Evolutionary conservation across 805 yeast genomes (phyloP), one percentile per base, ranked within the genome.

Genomic region (Saccharomyces jurei): DNA sequence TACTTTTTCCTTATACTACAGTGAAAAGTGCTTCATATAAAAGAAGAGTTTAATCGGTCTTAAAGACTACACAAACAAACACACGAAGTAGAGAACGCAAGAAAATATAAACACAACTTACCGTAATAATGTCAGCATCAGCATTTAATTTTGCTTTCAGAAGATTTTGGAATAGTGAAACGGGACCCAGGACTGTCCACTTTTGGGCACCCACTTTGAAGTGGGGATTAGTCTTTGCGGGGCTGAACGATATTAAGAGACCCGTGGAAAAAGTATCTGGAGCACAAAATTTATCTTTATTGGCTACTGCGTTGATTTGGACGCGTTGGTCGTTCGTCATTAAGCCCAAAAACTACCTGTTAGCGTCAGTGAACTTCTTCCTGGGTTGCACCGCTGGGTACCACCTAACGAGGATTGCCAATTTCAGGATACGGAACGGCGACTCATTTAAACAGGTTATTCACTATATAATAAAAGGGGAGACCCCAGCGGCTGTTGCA

Each of bases 251-350:
- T 71, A 75, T 86, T 58, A 78, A 81, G 59, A 84, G 98, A 74
- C 98, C 99, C 1, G 96, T 89, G 44, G 97, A 92, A 66, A 84
- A 85, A 64, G 78, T 92, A 50, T 84, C 94, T 41, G 97, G 97
- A 55, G 84, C 96, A 26, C 74, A 71, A 53, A 66, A 63, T 29
- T 57, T 67, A 54, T 96, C 98, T 1, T 77, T 92, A 55, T 79
- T 87, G 63, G 90, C 91, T 49, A 92, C 99, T 1, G 99, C 97
- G 53, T 82, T 82, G 52, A 89, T 92, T 64, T 92, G 99, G 99
- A 92, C 99, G 36, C 83, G 99, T 71, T 92, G 98, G 98, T 90
- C 97, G 14, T 81, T 91, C 73, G 94, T 91, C 59, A 92, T 92
- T 67, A 82, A 76, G 60, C 99, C 99, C 46, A 85, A 86, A 74